A percentile compares a stretch with the other conserved stretches of the same genome.
These are phyloP conservation scores for Penicillium hordei DNA, from an alignment of 2,329 filamentous ascomycete species.

Conservation along the genomic window DNA sequence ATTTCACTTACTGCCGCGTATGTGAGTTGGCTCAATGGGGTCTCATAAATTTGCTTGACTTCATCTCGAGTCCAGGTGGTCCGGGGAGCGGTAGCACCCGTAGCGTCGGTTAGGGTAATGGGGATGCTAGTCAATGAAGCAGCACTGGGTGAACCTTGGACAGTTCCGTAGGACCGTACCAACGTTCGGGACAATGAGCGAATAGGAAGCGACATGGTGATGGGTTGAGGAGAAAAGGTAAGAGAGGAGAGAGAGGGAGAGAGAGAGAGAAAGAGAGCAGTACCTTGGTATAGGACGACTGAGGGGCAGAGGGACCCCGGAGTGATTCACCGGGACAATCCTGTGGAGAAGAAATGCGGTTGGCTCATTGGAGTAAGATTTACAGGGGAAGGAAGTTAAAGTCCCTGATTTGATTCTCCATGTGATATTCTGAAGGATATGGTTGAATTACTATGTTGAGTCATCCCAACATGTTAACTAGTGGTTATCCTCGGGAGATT, in stretches of 20 bases:
- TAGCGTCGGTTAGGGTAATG: slow-evolving; percentile 37
- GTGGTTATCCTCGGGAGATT: neutral
- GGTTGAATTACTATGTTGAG: neutral
- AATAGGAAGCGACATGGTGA: slow-evolving; percentile 31
- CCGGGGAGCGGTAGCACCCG: slow-evolving; percentile 51
- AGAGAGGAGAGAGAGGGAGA: neutral
- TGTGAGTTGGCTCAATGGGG: slow-evolving; percentile 74
- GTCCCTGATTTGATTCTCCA: neutral
- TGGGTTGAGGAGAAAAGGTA: neutral
- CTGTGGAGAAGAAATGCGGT: neutral
- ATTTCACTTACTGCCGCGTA: slow-evolving; percentile 64
- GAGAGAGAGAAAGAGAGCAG: neutral
- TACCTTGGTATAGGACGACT: neutral
- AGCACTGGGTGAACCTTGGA: slow-evolving; percentile 36
- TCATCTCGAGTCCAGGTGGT: slow-evolving; percentile 80
- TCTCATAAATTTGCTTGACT: slow-evolving; percentile 77
- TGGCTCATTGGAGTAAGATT: neutral
- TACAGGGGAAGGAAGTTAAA: neutral
- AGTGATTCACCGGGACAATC: neutral
- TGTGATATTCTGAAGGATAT: neutral
- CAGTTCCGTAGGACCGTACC: slow-evolving; percentile 41
- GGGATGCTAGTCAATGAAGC: slow-evolving; percentile 35
- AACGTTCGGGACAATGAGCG: slow-evolving; percentile 32
- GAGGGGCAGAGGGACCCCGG: neutral
- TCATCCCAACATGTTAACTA: neutral